Percentiles rank a stretch among this genome's conserved stretches.
These are phyloP conservation scores for Cantharellus cinnabarinus DNA, from an alignment of 768 basidiomycete species.

Conservation along the genomic window DNA sequence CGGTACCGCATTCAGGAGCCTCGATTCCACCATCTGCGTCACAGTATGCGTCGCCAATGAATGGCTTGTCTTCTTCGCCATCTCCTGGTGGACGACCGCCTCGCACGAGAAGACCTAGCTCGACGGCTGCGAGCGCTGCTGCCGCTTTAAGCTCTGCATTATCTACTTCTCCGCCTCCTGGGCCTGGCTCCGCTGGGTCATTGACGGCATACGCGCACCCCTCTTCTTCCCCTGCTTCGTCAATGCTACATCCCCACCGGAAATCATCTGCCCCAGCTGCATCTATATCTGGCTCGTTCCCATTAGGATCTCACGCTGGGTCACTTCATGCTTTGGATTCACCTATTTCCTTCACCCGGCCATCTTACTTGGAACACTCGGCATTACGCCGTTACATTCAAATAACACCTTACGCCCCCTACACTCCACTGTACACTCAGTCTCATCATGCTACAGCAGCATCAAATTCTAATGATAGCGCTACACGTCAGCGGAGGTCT, in stretches of 20 bases:
- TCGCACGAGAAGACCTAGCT: conserved; percentile 24
- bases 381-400: conserved; percentile 48
- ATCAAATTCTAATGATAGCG: not conserved
- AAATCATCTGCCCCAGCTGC: not conserved
- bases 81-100: conserved; percentile 20
- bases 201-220: not conserved
- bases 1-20: conserved; percentile 14
- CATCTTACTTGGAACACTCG: conserved; percentile 58
- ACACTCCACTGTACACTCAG: not conserved
- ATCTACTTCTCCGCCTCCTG: not conserved
- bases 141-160: not conserved
- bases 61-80: not conserved
- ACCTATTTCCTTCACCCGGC: conserved; percentile 34
- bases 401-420: conserved; percentile 15
- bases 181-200: not conserved
- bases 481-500: not conserved
- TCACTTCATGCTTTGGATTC: conserved; percentile 15
- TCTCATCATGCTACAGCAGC: not conserved
- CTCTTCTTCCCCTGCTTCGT: not conserved
- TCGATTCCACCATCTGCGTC: not conserved
- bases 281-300: not conserved
- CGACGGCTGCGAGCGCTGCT: not conserved
- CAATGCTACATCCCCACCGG: not conserved
- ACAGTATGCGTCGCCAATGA: not conserved
- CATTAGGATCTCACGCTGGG: not conserved